Evolutionary conservation across 1,139 yeast species (phyloP), one percentile per base, ranked within the genome.

Genomic region (Debaryomycetaceae sp.): DNA sequence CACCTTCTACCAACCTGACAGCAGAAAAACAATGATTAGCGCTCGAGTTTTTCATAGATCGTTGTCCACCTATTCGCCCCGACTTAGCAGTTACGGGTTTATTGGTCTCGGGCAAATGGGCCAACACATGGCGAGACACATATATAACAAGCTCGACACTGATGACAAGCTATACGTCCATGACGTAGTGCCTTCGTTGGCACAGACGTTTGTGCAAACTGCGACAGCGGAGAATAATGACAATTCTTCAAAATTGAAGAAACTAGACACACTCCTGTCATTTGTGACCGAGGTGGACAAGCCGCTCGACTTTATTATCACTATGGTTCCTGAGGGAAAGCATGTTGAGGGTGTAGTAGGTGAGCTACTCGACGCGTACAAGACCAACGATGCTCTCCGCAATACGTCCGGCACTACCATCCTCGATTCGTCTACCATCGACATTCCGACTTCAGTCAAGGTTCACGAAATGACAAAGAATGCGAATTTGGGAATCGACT

Each of bases 81-180:
- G 20, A 23, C 38, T 38, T 14, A 39, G 67, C 48, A 68, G 60
- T 47, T 73, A 70, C 53, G 84, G 83, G 20, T 79, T 79, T 59
- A 71, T 80, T 39, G 84, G 84, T 11, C 67, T 80, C 24, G 84
- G 84, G 20, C 77, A 77, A 47, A 80, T 80, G 84, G 82, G 84
- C 46, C 76, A 75, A 47, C 78, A 77, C 50, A 80, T 80, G 84
- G 83, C 83, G 20, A 65, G 73, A 50, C 82, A 80, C 51, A 66
- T 80, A 34, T 72, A 75, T 51, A 61, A 67, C 43, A 66, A 75
- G 47, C 62, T 76, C 48, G 65, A 64, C 34, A 62, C 71, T 1
- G 46, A 53, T 13, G 82, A 78, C 50, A 59, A 60, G 39, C 63
- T 79, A 46, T 67, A 69, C 41, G 76, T 79, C 9, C 70, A 68